These are phyloP conservation scores for Cercospora brassicicola DNA, from an alignment of 2,329 filamentous ascomycete species.

Conservation along the genomic window DNA sequence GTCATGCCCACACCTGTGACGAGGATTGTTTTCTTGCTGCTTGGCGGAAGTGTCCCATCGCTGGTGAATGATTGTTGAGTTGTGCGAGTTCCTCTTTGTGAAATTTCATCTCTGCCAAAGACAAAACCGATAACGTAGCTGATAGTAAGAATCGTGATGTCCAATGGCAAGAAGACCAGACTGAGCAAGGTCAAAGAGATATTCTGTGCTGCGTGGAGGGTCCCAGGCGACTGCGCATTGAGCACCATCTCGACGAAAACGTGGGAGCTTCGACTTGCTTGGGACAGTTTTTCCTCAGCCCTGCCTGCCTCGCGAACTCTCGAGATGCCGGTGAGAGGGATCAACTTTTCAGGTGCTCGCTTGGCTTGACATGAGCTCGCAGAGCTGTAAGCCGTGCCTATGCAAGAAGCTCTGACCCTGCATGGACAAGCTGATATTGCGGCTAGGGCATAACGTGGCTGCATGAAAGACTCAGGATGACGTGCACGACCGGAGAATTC, in stretches of 20 bases:
- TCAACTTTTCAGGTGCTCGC: neutral
- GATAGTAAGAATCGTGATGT: constrained; percentile 47
- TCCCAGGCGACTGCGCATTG: constrained; percentile 36
- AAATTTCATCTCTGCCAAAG: neutral
- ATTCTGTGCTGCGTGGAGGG: constrained; percentile 52
- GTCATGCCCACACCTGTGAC: constrained; percentile 73
- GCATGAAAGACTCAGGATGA: constrained; percentile 16
- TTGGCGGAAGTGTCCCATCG: neutral
- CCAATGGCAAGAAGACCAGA: constrained; percentile 52
- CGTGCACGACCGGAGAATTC: constrained; percentile 10
- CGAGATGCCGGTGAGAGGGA: neutral
- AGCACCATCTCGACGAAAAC: constrained; percentile 33
- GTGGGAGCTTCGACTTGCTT: neutral
- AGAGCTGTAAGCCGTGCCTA: neutral
- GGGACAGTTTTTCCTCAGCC: neutral
- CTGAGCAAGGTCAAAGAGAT: constrained; percentile 48
- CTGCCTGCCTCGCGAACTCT: neutral
- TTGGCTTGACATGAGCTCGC: neutral
- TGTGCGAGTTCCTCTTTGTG: neutral
- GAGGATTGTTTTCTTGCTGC: constrained; percentile 57
- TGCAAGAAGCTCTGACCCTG: constrained; percentile 3
- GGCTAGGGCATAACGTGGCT: neutral
- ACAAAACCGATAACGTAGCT: constrained; percentile 29
- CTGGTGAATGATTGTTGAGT: neutral
- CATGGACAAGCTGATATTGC: constrained; percentile 1